Evolutionary conservation across 2,329 filamentous ascomycete genomes (phyloP), one percentile per base, ranked within the genome.

Genomic region (Phyllosticta citriasiana): DNA sequence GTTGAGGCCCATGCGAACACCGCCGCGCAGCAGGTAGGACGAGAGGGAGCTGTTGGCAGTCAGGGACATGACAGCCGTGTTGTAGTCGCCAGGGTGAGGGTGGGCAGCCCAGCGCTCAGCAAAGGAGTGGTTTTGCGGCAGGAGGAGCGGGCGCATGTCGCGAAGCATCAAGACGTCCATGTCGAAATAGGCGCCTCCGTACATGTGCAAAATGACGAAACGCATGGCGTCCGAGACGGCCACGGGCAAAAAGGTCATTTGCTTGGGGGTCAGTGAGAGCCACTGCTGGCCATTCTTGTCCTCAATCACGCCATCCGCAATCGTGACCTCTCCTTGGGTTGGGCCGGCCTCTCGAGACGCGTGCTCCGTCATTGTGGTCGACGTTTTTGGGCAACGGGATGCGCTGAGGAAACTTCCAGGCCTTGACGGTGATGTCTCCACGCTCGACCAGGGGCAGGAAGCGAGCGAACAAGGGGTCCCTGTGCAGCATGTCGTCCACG

Each of bases 61-160:
- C 25, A 82, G 72, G 2, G 80, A 81, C 76, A 83, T 81, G 65
- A 83, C 78, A 47, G 80, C 80, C 0, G 80, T 83, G 69, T 83
- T 83, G 72, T 82, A 83, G 64, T 82, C 80, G 61, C 80, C 80
- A 8, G 80, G 79, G 60, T 76, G 76, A 3, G 76, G 71, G 60
- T 82, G 80, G n/a, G 78, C 79, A 4, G 75, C 81, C 81, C 81
- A 83, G 61, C 81, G 74, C 68, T 83, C 80, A 9, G 81, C 81
- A 66, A 82, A 83, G 4, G 76, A 72, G 65, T 82, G 80, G 54
- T 81, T 74, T 56, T 77, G 74, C 22, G 76, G 78, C 53, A 82
- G 69, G 4, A 82, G 70, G 8, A 83, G 67, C 1, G 80, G 80
- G n/a, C 80, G 77, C 75, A 83, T 78, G 64, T 83, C 80, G 60